Evolutionary conservation across 2,329 filamentous ascomycete genomes (phyloP), one percentile per base, ranked within the genome.

Genomic region (Orbilia blumenaviensis): DNA sequence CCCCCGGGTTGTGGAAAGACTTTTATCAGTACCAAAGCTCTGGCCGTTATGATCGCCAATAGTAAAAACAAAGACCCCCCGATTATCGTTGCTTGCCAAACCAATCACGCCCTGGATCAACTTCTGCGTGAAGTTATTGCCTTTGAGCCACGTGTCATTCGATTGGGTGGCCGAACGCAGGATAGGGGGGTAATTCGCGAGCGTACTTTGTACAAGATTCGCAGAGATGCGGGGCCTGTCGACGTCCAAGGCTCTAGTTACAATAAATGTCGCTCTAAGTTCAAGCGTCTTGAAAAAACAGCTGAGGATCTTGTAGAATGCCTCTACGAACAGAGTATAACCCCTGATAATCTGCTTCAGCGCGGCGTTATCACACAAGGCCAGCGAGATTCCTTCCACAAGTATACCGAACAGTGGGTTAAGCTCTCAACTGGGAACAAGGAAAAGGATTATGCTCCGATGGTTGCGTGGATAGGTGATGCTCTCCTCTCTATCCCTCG

Each of bases 21-120:
- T 0, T 91, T 91, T 78, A 91, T 93, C 0, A 95, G 92, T 0
- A 88, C 94, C 1, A 84, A 89, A 25, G 90, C 91, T 0, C 82
- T 97, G 8, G 88, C 87, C 52, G 85, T 90, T 0, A 84, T 94
- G 63, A 84, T 92, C 0, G 82, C 85, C 0, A 92, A 91, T 63
- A 86, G 88, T 80, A 81, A 82, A 1, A 79, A 81, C 1, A 84
- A 83, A 0, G 88, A 90, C 69, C 86, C 89, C 7, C 92, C 92
- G 0, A 89, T 97, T 29, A 86, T 97, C 18, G 85, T 97, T 2
- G 88, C 93, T 0, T 93, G 92, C 6, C 93, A 97, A 80, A 97
- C 93, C 0, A 97, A 97, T 73, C 93, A 97, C 82, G 93, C 93
- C 0, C 84, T 97, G 8, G 79, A 97, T 79, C 93, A 97, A 81